Evolutionary conservation across 768 basidiomycete species (phyloP).

Genomic region (Boletus fagicola): DNA sequence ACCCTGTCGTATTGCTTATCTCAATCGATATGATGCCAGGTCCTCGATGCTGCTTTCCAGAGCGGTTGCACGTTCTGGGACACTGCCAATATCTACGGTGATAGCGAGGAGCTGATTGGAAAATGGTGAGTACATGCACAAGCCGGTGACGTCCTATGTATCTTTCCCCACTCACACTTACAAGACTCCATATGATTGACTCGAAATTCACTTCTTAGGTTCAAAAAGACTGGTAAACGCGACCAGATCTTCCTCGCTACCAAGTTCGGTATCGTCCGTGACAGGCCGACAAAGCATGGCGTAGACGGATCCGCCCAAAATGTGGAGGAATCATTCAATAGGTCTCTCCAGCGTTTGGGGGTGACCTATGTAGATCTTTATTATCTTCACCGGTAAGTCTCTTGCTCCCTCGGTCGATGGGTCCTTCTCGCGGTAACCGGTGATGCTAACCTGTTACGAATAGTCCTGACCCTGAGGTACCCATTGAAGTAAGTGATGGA

Average conservation of each 20-base stretch:
- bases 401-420: not conserved
- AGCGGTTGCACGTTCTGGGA: slow-evolving; percentile 48
- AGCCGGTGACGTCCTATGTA: not conserved
- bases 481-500: slow-evolving; percentile 42
- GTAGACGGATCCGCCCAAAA: slow-evolving; percentile 41
- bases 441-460: not conserved
- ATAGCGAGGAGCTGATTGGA: slow-evolving; percentile 45
- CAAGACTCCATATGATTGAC: no score
- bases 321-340: slow-evolving; percentile 37
- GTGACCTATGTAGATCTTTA: slow-evolving; percentile 45
- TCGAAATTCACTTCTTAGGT: slow-evolving; percentile 33
- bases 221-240: slow-evolving; percentile 45
- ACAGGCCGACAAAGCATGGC: slow-evolving; percentile 16
- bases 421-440: no score
- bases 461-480: slow-evolving; percentile 41
- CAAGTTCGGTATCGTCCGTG: slow-evolving; percentile 47
- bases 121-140: slow-evolving; percentile 35
- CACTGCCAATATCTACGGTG: slow-evolving; percentile 43
- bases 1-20: not conserved
- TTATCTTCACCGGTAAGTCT: slow-evolving; percentile 42
- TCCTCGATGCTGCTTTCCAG: slow-evolving; percentile 43
- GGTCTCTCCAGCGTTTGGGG: slow-evolving; percentile 42
- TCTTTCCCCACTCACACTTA: no score
- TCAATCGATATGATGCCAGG: slow-evolving; percentile 18
- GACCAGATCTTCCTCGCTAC: slow-evolving; percentile 61